These are phyloP conservation scores for Wickerhamomyces mucosus DNA, from an alignment of 805 yeast species.

Conservation along the genomic window DNA sequence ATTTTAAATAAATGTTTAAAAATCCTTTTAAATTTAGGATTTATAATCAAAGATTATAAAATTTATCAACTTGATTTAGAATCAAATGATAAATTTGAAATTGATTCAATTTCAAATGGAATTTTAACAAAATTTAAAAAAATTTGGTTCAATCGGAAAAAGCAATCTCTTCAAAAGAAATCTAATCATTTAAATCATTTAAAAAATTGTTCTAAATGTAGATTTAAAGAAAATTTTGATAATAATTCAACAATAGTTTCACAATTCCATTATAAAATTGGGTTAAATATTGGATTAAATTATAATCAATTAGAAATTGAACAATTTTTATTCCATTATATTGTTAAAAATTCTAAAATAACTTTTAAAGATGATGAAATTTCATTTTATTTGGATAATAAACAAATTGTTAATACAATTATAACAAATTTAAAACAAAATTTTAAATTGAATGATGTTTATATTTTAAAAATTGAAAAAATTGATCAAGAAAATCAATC, in stretches of 20 bases:
- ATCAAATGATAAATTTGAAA: slow-evolving; percentile 2
- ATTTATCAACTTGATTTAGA: slow-evolving; percentile 18
- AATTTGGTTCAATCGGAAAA: no score
- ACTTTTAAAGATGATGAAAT: neutral
- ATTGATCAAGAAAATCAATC: neutral
- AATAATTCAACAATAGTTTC: slow-evolving; percentile 3
- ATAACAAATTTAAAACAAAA: slow-evolving; percentile 37
- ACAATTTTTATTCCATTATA: neutral
- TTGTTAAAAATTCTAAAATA: neutral
- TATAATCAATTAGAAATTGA: slow-evolving; percentile 25
- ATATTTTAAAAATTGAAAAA: slow-evolving; percentile 48
- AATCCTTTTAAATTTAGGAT: slow-evolving; percentile 10
- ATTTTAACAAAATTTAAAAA: slow-evolving; percentile 11
- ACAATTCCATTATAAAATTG: slow-evolving; percentile 25
- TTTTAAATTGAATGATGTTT: slow-evolving; percentile 41
- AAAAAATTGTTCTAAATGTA: slow-evolving; percentile 33
- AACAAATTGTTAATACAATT: slow-evolving; percentile 39
- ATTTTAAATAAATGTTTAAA: no score
- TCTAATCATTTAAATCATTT: slow-evolving; percentile 24
- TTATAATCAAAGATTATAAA: slow-evolving; percentile 17
- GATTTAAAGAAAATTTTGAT: slow-evolving; percentile 13
- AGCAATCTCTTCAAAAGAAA: slow-evolving; percentile 9
- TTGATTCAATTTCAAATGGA: slow-evolving; percentile 1
- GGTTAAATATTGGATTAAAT: slow-evolving; percentile 41
- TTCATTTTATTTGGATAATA: slow-evolving; percentile 29